These are phyloP conservation scores for Agrocybe praecox DNA, from an alignment of 768 basidiomycete genomes.

Conservation along the genomic window DNA sequence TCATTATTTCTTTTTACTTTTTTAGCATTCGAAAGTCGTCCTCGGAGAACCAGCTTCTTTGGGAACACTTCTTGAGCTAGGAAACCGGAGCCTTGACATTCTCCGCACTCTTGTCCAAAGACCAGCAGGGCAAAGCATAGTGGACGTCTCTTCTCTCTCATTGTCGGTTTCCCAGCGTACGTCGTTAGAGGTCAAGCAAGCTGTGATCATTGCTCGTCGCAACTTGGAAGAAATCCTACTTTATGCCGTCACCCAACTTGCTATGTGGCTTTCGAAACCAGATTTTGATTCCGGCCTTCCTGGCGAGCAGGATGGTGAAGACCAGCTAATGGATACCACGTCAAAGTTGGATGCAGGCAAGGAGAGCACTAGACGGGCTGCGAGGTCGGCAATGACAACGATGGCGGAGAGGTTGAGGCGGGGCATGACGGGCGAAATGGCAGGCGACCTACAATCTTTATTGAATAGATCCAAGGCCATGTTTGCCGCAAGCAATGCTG, in stretches of 20 bases:
- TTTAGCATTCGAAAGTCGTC: constrained; percentile 83
- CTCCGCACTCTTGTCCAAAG: constrained; percentile 66
- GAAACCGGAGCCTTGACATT: constrained; percentile 75
- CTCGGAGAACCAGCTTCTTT: constrained; percentile 81
- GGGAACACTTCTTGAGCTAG: constrained; percentile 86
- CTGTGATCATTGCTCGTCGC: constrained; percentile 56
- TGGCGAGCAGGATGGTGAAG: constrained; percentile 50
- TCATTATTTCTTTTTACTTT: constrained; percentile 3
- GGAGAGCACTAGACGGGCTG: constrained; percentile 29
- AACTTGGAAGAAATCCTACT: constrained; percentile 70
- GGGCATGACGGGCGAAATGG: constrained; percentile 83
- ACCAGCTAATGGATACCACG: constrained; percentile 32
- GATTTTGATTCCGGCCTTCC: constrained; percentile 53
- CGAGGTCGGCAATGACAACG: constrained; percentile 44
- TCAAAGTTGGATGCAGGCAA: constrained; percentile 15
- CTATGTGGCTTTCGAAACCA: constrained; percentile 76
- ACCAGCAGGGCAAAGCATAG: constrained; percentile 58
- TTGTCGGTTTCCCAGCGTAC: constrained; percentile 26
- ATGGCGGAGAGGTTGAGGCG: constrained; percentile 69
- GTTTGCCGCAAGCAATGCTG: constrained; percentile 57
- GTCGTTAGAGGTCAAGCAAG: constrained; percentile 57
- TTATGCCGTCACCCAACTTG: constrained; percentile 77
- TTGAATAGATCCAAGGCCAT: constrained; percentile 67
- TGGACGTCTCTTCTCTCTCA: constrained; percentile 26
- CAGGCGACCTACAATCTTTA: constrained; percentile 66